These are phyloP conservation scores for Schoenoplectus tabernaemontani DNA, from an alignment of 202 grass and related monocot genomes.

Conservation along the genomic window DNA sequence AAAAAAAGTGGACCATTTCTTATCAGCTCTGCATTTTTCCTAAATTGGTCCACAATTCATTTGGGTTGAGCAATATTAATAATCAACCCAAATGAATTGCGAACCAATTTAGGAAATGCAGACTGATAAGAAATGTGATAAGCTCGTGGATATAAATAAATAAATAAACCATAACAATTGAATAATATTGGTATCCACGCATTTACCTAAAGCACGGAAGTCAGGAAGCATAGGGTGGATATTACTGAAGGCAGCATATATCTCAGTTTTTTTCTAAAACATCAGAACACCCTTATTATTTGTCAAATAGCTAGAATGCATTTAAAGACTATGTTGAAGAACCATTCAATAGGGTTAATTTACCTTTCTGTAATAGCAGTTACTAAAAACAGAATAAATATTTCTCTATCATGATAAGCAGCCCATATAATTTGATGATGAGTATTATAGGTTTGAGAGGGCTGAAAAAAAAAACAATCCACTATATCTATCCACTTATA, in stretches of 20 bases:
- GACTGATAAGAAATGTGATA: neutral
- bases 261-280: constrained; percentile 6
- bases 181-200: neutral
- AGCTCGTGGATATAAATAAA: neutral
- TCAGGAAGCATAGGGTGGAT: constrained; percentile 17
- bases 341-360: neutral
- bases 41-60: neutral
- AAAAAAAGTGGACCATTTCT: neutral
- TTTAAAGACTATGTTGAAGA: neutral
- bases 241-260: constrained; percentile 14
- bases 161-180: neutral
- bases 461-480: neutral
- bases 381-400: neutral
- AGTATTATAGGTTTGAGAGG: neutral
- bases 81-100: too few relatives aligned
- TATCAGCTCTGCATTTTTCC: neutral
- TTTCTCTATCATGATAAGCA: neutral
- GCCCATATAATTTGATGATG: neutral
- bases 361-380: neutral
- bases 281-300: constrained; percentile 5
- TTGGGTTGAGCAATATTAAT: neutral
- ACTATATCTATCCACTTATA: neutral
- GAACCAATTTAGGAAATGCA: too few relatives aligned
- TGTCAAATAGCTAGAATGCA: neutral
- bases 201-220: neutral